Evolutionary conservation across 768 basidiomycete genomes (phyloP).

Genomic region (Gyrodon lividus): DNA sequence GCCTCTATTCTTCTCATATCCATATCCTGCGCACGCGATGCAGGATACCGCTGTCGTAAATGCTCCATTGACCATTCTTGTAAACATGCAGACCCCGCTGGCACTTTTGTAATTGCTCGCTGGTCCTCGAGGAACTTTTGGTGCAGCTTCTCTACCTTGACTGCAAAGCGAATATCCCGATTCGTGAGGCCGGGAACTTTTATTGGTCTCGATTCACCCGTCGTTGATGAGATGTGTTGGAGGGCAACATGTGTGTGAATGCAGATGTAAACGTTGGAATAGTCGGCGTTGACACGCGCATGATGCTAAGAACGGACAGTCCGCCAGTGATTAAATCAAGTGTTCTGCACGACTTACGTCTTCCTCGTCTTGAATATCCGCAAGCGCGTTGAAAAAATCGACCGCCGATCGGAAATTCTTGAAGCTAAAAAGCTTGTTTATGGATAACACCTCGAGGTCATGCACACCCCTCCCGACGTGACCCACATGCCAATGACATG

Average conservation of each 20-base stretch:
- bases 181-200: conserved; percentile 44
- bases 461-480: conserved; percentile 7
- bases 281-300: conserved; percentile 30
- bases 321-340: neutral
- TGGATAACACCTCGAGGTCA: conserved; percentile 15
- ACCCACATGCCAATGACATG: conserved; percentile 27
- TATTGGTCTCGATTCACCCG: conserved; percentile 11
- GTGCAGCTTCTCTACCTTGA: conserved; percentile 38
- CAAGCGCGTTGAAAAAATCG: conserved; percentile 30
- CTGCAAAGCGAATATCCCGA: conserved; percentile 51
- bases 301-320: conserved; percentile 25
- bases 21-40: neutral
- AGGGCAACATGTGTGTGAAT: conserved; percentile 30
- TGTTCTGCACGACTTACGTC: conserved; percentile 22
- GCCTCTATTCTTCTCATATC: neutral
- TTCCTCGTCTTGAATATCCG: conserved; percentile 29
- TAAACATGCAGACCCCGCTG: conserved; percentile 7
- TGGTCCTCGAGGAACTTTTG: conserved; percentile 19
- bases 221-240: conserved; percentile 5
- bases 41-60: conserved; percentile 22
- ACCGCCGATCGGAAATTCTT: conserved; percentile 23
- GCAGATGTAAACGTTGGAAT: conserved; percentile 19
- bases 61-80: conserved; percentile 25
- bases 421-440: conserved; percentile 31
- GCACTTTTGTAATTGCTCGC: conserved; percentile 24